A percentile compares a stretch with the other conserved stretches of the same genome.
Evolutionary conservation across 192 early-diverging fungal genomes (phyloP).

Genomic region (Coemansia aciculifera): DNA sequence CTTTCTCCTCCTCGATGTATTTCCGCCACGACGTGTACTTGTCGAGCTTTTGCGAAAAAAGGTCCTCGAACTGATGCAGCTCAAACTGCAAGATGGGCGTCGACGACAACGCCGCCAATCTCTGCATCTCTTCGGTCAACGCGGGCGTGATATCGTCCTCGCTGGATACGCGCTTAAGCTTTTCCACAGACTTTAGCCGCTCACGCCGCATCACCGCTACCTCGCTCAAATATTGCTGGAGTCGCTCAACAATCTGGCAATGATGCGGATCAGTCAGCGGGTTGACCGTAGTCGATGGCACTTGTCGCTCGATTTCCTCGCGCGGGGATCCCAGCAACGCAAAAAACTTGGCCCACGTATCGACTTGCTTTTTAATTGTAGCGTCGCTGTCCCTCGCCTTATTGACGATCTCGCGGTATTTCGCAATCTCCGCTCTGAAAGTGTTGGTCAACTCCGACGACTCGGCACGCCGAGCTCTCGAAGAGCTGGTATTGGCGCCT

Average conservation of each 20-base stretch:
- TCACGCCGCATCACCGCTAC: slow-evolving; percentile 60
- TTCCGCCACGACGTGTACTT: slow-evolving; percentile 70
- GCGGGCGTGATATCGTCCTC: slow-evolving; percentile 80
- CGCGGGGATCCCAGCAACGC: slow-evolving; percentile 33
- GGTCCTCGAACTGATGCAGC: slow-evolving; percentile 72
- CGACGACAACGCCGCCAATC: slow-evolving; percentile 60
- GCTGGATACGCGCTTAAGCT: slow-evolving; percentile 65
- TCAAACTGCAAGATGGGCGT: slow-evolving; percentile 68
- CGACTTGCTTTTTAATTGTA: slow-evolving; percentile 55
- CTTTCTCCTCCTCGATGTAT: slow-evolving; percentile 59
- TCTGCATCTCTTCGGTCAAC: slow-evolving; percentile 64
- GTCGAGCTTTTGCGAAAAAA: slow-evolving; percentile 69
- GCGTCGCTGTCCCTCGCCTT: slow-evolving; percentile 74
- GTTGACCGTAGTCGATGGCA: slow-evolving; percentile 62
- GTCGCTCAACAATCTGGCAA: slow-evolving; percentile 61
- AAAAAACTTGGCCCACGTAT: slow-evolving; percentile 44
- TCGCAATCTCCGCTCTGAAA: slow-evolving; percentile 35
- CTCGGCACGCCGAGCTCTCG: slow-evolving; percentile 13
- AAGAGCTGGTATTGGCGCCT: slow-evolving; percentile 1
- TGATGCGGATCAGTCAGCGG: slow-evolving; percentile 62
- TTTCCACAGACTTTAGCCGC: slow-evolving; percentile 62
- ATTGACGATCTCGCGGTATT: slow-evolving; percentile 66
- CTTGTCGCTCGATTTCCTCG: slow-evolving; percentile 57
- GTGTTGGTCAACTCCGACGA: slow-evolving; percentile 41
- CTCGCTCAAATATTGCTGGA: slow-evolving; percentile 62